Evolutionary conservation across 2,329 filamentous ascomycete genomes (phyloP).

Genomic region (Periconia digitata): DNA sequence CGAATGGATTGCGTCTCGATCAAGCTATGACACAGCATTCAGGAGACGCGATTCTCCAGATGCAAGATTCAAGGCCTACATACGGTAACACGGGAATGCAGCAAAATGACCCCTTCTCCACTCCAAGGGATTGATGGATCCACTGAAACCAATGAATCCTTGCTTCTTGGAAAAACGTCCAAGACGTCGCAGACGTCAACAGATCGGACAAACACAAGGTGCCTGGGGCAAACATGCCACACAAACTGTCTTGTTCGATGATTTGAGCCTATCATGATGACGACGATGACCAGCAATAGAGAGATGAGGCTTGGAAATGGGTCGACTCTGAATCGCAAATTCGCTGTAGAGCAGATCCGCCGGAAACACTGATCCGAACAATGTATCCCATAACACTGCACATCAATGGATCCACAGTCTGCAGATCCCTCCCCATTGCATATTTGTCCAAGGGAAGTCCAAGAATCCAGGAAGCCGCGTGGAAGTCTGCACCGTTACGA

Average conservation of each 20-base stretch:
- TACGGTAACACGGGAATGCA: not conserved
- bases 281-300: constrained; percentile 9
- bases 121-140: not conserved
- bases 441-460: too few relatives aligned
- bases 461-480: too few relatives aligned
- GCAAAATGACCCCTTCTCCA: not conserved
- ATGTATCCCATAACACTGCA: not conserved
- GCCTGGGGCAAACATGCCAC: constrained; percentile 11
- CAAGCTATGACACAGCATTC: not conserved
- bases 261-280: constrained; percentile 5
- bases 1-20: not conserved
- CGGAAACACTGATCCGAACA: constrained; percentile 8
- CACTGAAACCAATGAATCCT: not conserved
- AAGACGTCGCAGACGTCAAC: constrained; percentile 13
- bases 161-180: constrained; percentile 4
- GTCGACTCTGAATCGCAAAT: constrained; percentile 1
- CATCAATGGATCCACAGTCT: not conserved
- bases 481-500: too few relatives aligned
- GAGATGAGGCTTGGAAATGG: constrained; percentile 8
- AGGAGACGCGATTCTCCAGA: not conserved
- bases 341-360: constrained; percentile 6
- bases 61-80: not conserved
- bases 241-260: constrained; percentile 3
- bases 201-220: constrained; percentile 9
- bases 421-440: not conserved